Evolutionary conservation across 192 early-diverging fungal species (phyloP), one percentile per base, ranked within the genome.

Genomic region (Podochytrium sp.): DNA sequence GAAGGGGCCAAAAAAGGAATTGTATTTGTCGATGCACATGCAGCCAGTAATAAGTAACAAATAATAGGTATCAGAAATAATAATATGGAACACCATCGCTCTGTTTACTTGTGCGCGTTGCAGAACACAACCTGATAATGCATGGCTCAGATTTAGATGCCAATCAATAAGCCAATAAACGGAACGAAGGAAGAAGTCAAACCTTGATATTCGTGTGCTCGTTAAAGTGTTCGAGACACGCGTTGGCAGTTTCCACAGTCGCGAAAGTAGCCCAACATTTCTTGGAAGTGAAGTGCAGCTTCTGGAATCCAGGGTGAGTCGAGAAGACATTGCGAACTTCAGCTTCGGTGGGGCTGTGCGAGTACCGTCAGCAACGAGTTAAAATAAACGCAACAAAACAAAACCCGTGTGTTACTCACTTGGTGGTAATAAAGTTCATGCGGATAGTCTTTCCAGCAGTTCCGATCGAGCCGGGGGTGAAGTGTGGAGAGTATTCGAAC

Each of bases 341-440:
- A 35, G 5, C 35, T 39, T 69, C 51, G 37, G 23, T 56, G 6
- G 66, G 66, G 7, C 66, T 66, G 49, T 25, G 16, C 35, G 27
- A 0, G 12, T 60, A 18, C 37, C 23, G 58, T 38, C 6, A 6
- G 59, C 38, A 34, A 34, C 0, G 55, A 18, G 0, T 2, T 5
- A 27, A 2, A 57, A 29, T 27, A 10, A 5, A 27, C 14, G 34
- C 37, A 38, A 38, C 16, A 23, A 47, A 20, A 25, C 10, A 65
- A 35, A 25, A 7, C n/a, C n/a, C 23, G 20, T 6, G 33, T 25
- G 23, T 18, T 29, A 65, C 63, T 39, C 3, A 65, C 63, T 5
- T 47, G 7, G 35, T 27, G 35, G 66, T 69, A 35, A 69, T 69
- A 39, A 69, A 69, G 51, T 69, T 69, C 66, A 69, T 69, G 66